A percentile compares a stretch with the other conserved stretches of the same genome.
Evolutionary conservation across 768 basidiomycete species (phyloP).

Genomic region (Tylopilus vinaceipallidus): DNA sequence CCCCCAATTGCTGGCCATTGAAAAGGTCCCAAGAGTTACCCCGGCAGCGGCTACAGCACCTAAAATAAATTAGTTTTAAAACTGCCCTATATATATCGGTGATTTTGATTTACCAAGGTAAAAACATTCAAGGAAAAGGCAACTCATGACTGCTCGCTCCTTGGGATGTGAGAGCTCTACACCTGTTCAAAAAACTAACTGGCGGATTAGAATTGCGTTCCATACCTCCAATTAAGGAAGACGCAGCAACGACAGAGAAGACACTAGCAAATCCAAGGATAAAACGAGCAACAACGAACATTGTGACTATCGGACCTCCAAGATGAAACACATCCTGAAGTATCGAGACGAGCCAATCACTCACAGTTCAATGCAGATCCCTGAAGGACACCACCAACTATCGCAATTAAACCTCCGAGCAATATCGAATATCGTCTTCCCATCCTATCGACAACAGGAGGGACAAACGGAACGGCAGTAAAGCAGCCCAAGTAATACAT

Average conservation of each 20-base stretch:
- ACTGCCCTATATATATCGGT: no score
- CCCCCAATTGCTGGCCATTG: constrained; percentile 55
- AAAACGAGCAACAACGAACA: constrained; percentile 18
- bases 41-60: constrained; percentile 43
- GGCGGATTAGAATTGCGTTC: no score
- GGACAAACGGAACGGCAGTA: constrained; percentile 44
- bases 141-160: constrained; percentile 16
- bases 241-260: constrained; percentile 17
- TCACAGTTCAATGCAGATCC: constrained; percentile 15
- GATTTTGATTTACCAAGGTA: constrained; percentile 9
- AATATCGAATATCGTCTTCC: constrained; percentile 20
- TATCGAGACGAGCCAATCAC: neutral
- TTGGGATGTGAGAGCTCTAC: constrained; percentile 24
- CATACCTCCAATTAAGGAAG: constrained; percentile 24
- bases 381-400: constrained; percentile 16
- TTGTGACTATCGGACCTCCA: constrained; percentile 4
- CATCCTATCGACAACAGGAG: constrained; percentile 6
- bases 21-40: constrained; percentile 60
- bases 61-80: neutral
- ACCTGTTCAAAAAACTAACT: neutral
- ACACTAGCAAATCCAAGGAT: constrained; percentile 14
- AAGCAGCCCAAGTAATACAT: constrained; percentile 64
- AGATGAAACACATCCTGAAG: neutral
- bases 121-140: constrained; percentile 10
- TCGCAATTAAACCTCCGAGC: constrained; percentile 5